Evolutionary conservation across 305 asterid genomes (phyloP).

Genomic region (Withania somnifera): DNA sequence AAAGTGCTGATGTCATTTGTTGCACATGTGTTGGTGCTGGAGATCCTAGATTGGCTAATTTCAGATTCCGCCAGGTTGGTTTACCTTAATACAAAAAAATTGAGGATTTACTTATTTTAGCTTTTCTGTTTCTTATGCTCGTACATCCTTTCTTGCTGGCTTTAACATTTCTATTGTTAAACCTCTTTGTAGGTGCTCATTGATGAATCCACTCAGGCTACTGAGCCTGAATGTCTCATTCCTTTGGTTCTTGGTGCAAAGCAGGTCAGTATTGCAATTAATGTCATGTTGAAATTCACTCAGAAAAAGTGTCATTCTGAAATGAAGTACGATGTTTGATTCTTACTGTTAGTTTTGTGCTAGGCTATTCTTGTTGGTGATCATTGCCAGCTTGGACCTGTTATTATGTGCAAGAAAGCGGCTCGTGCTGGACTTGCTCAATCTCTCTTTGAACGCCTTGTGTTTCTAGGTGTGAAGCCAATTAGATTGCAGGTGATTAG

Average conservation of each 20-base stretch:
- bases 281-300: neutral
- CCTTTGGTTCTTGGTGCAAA: conserved; percentile 97
- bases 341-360: conserved; percentile 15
- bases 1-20: conserved; percentile 99
- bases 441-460: conserved; percentile 97
- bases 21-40: conserved; percentile 99
- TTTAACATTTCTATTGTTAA: neutral
- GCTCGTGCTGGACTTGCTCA: conserved; percentile 99
- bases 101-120: neutral
- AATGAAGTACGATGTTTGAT: neutral
- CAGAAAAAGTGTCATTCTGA: conserved; percentile 3
- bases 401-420: conserved; percentile 99
- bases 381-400: conserved; percentile 99
- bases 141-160: neutral
- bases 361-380: conserved; percentile 98
- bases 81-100: neutral
- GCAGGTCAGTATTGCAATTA: conserved; percentile 44
- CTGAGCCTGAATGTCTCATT: conserved; percentile 97
- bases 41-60: conserved; percentile 95
- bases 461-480: conserved; percentile 92
- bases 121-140: neutral
- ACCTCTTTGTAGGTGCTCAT: conserved; percentile 62
- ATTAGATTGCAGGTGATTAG: conserved; percentile 88
- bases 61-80: conserved; percentile 94
- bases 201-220: conserved; percentile 98